Conservation (phyloP, 352 stramenopile genomes). For the Peronospora destructor region DNA sequence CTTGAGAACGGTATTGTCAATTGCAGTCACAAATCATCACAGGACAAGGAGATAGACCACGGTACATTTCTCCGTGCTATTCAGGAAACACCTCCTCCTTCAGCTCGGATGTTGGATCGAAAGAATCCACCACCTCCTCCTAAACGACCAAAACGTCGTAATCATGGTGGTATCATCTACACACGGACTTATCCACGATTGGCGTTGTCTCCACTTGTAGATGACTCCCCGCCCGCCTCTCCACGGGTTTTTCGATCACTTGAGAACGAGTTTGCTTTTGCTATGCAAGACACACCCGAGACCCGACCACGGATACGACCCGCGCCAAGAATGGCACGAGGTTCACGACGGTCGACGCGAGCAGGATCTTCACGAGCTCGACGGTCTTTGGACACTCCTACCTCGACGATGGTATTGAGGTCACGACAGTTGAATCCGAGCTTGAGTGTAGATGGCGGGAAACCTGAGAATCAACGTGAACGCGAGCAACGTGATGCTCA, state of each 20-base stretch:
- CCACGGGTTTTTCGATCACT: slow-evolving; percentile 55
- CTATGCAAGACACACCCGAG: slow-evolving; percentile 50
- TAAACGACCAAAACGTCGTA: slow-evolving; percentile 24
- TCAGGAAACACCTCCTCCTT: slow-evolving; percentile 60
- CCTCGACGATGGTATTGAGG: slow-evolving; percentile 52
- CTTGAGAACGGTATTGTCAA: slow-evolving; percentile 16
- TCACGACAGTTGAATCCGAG: slow-evolving; percentile 50
- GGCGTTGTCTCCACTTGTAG: slow-evolving; percentile 30
- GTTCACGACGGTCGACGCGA: slow-evolving; percentile 31
- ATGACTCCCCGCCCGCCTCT: slow-evolving; percentile 30
- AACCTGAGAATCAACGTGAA: slow-evolving; percentile 36
- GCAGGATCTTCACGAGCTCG: slow-evolving; percentile 28
- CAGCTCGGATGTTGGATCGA: slow-evolving; percentile 55
- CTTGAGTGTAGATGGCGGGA: slow-evolving; percentile 21
- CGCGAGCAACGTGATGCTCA: slow-evolving; percentile 37
- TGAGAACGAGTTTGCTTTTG: slow-evolving; percentile 54
- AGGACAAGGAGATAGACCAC: slow-evolving; percentile 24
- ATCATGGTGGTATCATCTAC: slow-evolving; percentile 25
- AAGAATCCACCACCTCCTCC: slow-evolving; percentile 60
- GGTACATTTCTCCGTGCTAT: slow-evolving; percentile 26
- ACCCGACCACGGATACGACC: slow-evolving; percentile 35
- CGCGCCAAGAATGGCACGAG: slow-evolving; percentile 43
- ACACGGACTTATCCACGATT: slow-evolving; percentile 28
- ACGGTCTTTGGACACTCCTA: slow-evolving; percentile 41
- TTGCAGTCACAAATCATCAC: slow-evolving; percentile 20